These are phyloP conservation scores for Pichia sp. DNA, from an alignment of 1,139 yeast species.

Conservation along the genomic window DNA sequence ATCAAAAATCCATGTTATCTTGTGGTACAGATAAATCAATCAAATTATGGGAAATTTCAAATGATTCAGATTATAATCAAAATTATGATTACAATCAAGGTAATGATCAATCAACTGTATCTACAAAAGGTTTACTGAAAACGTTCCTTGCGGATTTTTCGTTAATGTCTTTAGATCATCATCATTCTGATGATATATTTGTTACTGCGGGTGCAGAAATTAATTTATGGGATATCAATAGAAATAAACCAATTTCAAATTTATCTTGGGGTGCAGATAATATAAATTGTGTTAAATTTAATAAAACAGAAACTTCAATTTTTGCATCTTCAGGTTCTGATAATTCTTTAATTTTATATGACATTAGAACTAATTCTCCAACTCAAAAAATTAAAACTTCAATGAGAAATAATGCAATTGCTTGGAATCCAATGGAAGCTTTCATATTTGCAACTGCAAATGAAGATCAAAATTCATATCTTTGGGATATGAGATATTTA, in stretches of 20 bases:
- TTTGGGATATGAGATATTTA: constrained; percentile 95
- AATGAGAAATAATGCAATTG: constrained; percentile 75
- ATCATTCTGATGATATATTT: constrained; percentile 62
- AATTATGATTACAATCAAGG: constrained; percentile 24
- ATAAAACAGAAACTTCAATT: constrained; percentile 82
- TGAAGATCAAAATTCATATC: constrained; percentile 92
- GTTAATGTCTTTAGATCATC: constrained; percentile 83
- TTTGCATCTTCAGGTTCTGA: constrained; percentile 91
- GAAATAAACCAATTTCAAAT: constrained; percentile 71
- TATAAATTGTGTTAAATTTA: constrained; percentile 73
- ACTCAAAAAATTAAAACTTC: constrained; percentile 82
- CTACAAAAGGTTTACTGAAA: constrained; percentile 49
- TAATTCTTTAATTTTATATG: constrained; percentile 84
- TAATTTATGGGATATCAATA: constrained; percentile 80
- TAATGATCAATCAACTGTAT: constrained; percentile 29
- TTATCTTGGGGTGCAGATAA: constrained; percentile 97
- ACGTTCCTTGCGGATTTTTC: constrained; percentile 82
- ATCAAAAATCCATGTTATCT: constrained; percentile 53
- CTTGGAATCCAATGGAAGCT: constrained; percentile 99
- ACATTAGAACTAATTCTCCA: constrained; percentile 86
- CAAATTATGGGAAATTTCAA: constrained; percentile 69
- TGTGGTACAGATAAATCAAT: constrained; percentile 91
- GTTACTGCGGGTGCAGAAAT: constrained; percentile 91
- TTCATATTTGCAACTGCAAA: constrained; percentile 85
- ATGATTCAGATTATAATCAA: constrained; percentile 32